Conservation (phyloP, 108 stramenopile species). For the Heterococcus sp. region DNA sequence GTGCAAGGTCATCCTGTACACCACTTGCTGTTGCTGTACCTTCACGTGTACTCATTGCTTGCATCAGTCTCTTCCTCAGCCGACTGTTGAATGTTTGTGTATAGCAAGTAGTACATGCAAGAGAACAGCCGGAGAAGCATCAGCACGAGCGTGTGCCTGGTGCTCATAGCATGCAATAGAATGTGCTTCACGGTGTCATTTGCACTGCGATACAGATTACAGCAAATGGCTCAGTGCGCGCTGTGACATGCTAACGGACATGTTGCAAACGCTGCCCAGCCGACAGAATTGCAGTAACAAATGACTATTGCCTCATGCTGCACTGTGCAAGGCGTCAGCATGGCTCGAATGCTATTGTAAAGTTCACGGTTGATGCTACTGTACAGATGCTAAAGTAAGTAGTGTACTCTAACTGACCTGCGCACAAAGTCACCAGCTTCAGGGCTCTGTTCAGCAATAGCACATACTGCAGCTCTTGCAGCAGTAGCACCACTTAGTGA, state of each 20-base stretch:
- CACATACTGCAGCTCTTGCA: neutral
- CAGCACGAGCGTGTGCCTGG: no score
- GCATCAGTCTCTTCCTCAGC: neutral
- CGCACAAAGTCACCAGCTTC: neutral
- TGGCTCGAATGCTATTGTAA: no score
- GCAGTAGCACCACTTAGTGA: neutral
- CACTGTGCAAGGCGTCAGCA: no score
- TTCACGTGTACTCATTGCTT: neutral
- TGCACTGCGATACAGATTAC: neutral
- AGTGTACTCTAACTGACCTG: neutral
- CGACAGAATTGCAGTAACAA: neutral
- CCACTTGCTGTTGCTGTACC: neutral
- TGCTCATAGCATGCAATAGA: neutral
- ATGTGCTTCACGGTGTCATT: neutral
- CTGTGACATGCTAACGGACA: neutral
- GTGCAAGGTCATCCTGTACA: slow-evolving; percentile 9
- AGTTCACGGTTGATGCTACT: no score
- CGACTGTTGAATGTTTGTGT: neutral
- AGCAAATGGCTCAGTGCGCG: neutral
- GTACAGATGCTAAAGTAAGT: no score
- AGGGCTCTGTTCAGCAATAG: neutral
- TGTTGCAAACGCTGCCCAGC: neutral
- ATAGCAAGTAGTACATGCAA: neutral
- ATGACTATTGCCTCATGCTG: neutral
- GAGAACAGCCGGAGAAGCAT: no score